Conservation (phyloP, 1,284 basidiomycete genomes). For the Moesziomyces aphidis region DNA sequence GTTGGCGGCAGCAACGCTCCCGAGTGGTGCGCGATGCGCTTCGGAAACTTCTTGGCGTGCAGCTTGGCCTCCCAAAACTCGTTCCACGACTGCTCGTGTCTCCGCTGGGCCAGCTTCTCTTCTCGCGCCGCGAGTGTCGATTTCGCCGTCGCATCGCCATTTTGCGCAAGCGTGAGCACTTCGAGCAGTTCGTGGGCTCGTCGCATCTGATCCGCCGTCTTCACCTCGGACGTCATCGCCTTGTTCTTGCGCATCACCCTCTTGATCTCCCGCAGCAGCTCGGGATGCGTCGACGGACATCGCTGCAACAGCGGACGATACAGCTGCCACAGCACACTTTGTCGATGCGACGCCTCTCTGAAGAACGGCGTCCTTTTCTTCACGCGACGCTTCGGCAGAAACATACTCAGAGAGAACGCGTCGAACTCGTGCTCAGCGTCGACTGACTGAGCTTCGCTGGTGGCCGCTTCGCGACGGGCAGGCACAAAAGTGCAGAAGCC, state of each 20-base stretch:
- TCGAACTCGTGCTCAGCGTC: background rate
- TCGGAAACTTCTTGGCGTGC: slow-evolving; percentile 35
- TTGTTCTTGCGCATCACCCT: slow-evolving; percentile 23
- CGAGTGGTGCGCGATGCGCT: slow-evolving; percentile 50
- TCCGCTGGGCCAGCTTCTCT: slow-evolving; percentile 11
- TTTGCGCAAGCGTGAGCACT: slow-evolving; percentile 4
- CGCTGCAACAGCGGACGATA: slow-evolving; percentile 51
- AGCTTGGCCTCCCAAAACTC: slow-evolving; percentile 22
- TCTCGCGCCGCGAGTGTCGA: slow-evolving; percentile 12
- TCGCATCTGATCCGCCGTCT: slow-evolving; percentile 7
- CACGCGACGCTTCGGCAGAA: slow-evolving; percentile 14
- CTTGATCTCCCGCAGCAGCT: slow-evolving; percentile 17
- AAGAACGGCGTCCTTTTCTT: slow-evolving; percentile 46
- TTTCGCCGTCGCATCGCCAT: slow-evolving; percentile 12
- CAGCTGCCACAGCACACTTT: slow-evolving; percentile 38
- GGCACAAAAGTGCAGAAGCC: slow-evolving; percentile 12
- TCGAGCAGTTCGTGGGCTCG: slow-evolving; percentile 17
- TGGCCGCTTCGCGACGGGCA: too few relatives aligned
- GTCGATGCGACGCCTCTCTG: slow-evolving; percentile 27
- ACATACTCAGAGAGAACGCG: slow-evolving; percentile 5
- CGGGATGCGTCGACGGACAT: slow-evolving; percentile 19
- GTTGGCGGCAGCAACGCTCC: slow-evolving; percentile 61
- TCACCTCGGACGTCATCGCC: slow-evolving; percentile 19
- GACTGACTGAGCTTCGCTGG: too few relatives aligned
- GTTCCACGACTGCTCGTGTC: slow-evolving; percentile 23